Percentiles rank a stretch among this genome's conserved stretches.
phyloP scores from a whole-genome alignment of 495 filamentous ascomycete genomes.

The Opeltia flavorubescens region DNA sequence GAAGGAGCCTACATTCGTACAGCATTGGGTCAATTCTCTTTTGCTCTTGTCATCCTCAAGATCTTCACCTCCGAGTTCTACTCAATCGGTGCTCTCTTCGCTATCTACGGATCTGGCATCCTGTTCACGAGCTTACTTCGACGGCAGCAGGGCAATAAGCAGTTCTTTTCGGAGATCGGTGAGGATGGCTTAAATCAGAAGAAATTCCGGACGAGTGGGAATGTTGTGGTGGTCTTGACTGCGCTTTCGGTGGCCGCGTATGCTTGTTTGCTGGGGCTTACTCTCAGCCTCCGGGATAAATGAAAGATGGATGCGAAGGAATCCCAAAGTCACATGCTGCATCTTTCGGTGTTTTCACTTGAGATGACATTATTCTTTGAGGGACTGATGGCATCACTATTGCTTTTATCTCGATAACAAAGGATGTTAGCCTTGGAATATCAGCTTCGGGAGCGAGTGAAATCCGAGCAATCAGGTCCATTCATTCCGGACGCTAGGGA shows the following conservation, averaged over 20 bases:
- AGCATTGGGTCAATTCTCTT: conserved; percentile 84
- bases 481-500: too few relatives aligned
- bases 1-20: conserved; percentile 96
- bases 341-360: background rate
- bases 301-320: background rate
- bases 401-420: too few relatives aligned
- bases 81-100: conserved; percentile 80
- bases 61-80: conserved; percentile 97
- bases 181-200: conserved; percentile 53
- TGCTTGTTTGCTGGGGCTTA: conserved; percentile 60
- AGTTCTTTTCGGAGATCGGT: conserved; percentile 74
- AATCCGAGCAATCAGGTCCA: too few relatives aligned
- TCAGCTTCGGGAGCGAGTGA: too few relatives aligned
- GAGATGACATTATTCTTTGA: background rate
- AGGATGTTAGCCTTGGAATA: too few relatives aligned
- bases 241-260: conserved; percentile 73
- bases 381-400: too few relatives aligned
- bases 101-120: conserved; percentile 76
- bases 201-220: conserved; percentile 80
- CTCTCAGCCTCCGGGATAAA: conserved; percentile 36
- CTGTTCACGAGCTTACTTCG: conserved; percentile 68
- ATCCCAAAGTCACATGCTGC: background rate
- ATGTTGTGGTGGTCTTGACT: conserved; percentile 64
- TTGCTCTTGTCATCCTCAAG: conserved; percentile 84
- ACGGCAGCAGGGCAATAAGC: conserved; percentile 76